Conservation (phyloP, 768 basidiomycete genomes). For the Suillus subaureus region DNA sequence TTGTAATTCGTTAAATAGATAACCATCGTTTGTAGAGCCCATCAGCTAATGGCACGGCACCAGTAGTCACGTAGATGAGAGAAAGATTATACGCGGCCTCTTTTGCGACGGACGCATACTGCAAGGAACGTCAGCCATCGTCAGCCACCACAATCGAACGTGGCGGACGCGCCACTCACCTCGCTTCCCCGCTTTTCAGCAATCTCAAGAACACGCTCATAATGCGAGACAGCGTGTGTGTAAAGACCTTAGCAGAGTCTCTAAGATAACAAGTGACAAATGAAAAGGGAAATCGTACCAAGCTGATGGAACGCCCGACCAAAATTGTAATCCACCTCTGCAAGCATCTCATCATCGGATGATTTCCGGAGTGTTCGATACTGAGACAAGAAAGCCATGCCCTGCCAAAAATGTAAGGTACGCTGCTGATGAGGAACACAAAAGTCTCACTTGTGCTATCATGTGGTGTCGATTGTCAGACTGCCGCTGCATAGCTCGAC, state of each 20-base stretch:
- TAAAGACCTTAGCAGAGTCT: slow-evolving; percentile 59
- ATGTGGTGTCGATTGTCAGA: slow-evolving; percentile 93
- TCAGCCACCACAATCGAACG: slow-evolving; percentile 10
- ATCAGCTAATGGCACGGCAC: slow-evolving; percentile 71
- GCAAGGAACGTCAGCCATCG: slow-evolving; percentile 18
- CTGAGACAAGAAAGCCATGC: slow-evolving; percentile 78
- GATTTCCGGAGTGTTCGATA: slow-evolving; percentile 69
- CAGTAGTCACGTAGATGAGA: slow-evolving; percentile 78
- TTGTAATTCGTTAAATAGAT: slow-evolving; percentile 51
- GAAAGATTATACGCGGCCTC: slow-evolving; percentile 91
- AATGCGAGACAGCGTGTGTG: slow-evolving; percentile 83
- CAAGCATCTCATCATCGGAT: slow-evolving; percentile 40
- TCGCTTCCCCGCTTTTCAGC: slow-evolving; percentile 44
- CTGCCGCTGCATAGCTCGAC: slow-evolving; percentile 91
- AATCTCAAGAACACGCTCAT: slow-evolving; percentile 71
- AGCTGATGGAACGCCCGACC: slow-evolving; percentile 91
- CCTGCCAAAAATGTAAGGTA: slow-evolving; percentile 43
- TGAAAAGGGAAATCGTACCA: slow-evolving; percentile 47
- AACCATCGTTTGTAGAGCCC: slow-evolving; percentile 78
- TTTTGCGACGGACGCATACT: slow-evolving; percentile 58
- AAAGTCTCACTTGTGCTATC: slow-evolving; percentile 60
- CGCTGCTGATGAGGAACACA: neutral
- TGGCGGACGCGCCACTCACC: slow-evolving; percentile 29
- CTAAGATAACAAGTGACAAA: neutral
- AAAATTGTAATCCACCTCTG: slow-evolving; percentile 93